phyloP scores from a whole-genome alignment of 2,329 filamentous ascomycete species.

The Cercospora zeina region DNA sequence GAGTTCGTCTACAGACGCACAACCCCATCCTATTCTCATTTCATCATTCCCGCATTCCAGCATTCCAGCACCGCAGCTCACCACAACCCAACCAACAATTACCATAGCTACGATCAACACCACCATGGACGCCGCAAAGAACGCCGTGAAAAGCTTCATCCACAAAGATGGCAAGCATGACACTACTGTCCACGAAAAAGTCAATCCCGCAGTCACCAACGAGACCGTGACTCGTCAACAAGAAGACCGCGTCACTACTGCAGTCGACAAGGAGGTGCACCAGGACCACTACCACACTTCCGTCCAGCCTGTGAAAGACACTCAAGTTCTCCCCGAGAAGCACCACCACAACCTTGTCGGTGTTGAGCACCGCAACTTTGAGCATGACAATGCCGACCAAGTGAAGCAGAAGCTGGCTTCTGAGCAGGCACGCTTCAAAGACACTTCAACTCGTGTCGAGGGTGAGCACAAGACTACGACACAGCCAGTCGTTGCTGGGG shows the following conservation, averaged over 20 bases:
- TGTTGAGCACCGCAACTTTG: conserved; percentile 61
- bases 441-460: conserved; percentile 51
- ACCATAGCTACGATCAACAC: conserved; percentile 12
- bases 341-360: conserved; percentile 61
- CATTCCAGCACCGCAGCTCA: neutral
- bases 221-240: conserved; percentile 43
- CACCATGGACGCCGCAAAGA: conserved; percentile 66
- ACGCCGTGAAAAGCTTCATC: conserved; percentile 62
- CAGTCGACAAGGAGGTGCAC: conserved; percentile 67
- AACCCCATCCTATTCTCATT: conserved; percentile 1
- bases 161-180: conserved; percentile 62
- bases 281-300: conserved; percentile 72
- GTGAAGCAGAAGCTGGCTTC: conserved; percentile 52
- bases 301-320: conserved; percentile 62
- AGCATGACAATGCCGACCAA: conserved; percentile 59
- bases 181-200: conserved; percentile 68
- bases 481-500: conserved; percentile 56
- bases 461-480: conserved; percentile 53
- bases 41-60: no score
- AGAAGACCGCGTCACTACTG: conserved; percentile 62
- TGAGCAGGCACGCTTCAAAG: conserved; percentile 58
- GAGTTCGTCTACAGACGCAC: neutral
- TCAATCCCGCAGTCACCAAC: conserved; percentile 57
- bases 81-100: neutral
- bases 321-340: conserved; percentile 61